These are phyloP conservation scores for Herpetomonas tarakana DNA, from an alignment of 208 protist genomes.

Conservation along the genomic window DNA sequence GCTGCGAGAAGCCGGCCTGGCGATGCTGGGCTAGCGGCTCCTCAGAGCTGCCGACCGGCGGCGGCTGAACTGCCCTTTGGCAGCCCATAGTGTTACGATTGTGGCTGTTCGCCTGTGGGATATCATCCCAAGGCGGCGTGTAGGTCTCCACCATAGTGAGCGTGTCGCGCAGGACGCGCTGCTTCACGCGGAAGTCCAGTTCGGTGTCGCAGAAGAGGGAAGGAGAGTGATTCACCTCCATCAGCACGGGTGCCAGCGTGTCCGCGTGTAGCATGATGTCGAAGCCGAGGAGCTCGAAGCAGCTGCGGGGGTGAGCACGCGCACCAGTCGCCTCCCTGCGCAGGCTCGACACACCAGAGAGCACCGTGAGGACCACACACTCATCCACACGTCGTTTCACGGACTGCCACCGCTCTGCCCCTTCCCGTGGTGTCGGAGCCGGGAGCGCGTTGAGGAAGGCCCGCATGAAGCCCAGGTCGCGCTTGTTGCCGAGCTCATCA, in stretches of 20 bases:
- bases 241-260: conserved; percentile 57
- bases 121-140: conserved; percentile 6
- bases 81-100: too few species aligned
- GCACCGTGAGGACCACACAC: conserved; percentile 79
- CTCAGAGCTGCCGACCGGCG: too few species aligned
- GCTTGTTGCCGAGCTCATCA: conserved; percentile 48
- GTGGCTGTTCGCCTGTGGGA: too few species aligned
- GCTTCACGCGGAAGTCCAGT: conserved; percentile 83
- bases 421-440: neutral
- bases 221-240: conserved; percentile 92
- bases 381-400: conserved; percentile 61
- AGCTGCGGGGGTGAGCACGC: conserved; percentile 48
- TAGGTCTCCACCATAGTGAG: conserved; percentile 55
- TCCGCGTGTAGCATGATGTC: conserved; percentile 70
- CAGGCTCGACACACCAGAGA: conserved; percentile 77
- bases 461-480: conserved; percentile 42
- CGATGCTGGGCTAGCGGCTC: neutral
- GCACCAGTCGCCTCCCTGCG: conserved; percentile 67
- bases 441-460: conserved; percentile 27
- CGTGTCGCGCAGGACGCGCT: conserved; percentile 62
- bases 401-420: conserved; percentile 31
- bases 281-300: conserved; percentile 91
- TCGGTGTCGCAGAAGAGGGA: conserved; percentile 81
- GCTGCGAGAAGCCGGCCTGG: conserved; percentile 14
- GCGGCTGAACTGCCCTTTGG: too few species aligned